Evolutionary conservation across 768 basidiomycete genomes (phyloP).

Genomic region (Suillus hirtellus): DNA sequence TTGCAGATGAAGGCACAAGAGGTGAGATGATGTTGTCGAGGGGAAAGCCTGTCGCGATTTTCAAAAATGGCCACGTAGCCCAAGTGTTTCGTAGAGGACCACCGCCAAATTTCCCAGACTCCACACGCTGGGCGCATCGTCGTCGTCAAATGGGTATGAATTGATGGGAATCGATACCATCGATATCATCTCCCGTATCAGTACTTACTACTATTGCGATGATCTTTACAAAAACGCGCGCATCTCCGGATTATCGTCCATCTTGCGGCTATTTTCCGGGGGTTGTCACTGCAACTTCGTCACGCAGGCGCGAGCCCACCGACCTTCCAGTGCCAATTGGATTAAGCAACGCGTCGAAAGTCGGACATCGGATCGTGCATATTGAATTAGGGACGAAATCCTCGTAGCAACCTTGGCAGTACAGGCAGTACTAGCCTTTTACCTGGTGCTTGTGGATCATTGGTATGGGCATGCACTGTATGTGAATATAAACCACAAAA

Average conservation of each 20-base stretch:
- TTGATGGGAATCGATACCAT: neutral
- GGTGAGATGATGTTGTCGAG: neutral
- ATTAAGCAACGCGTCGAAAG: neutral
- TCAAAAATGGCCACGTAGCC: neutral
- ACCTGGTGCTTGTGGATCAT: neutral
- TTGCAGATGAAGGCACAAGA: neutral
- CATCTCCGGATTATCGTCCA: conserved; percentile 1
- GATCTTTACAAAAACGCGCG: neutral
- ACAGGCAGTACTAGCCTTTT: neutral
- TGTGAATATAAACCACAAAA: neutral
- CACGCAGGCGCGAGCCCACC: conserved; percentile 3
- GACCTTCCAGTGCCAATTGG: neutral
- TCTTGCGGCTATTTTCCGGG: neutral
- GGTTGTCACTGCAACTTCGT: neutral
- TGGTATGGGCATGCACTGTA: neutral
- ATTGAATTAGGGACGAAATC: neutral
- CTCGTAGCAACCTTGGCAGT: neutral
- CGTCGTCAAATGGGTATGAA: neutral
- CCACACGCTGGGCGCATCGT: neutral
- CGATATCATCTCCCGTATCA: conserved; percentile 5
- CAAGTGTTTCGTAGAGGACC: neutral
- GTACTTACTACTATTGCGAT: neutral
- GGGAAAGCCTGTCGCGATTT: neutral
- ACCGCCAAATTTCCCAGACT: neutral
- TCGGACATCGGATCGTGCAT: conserved; percentile 3